Evolutionary conservation across 371 early-diverging fungal species (phyloP).

Genomic region (Ecytonucleospora hepatopenaei): DNA sequence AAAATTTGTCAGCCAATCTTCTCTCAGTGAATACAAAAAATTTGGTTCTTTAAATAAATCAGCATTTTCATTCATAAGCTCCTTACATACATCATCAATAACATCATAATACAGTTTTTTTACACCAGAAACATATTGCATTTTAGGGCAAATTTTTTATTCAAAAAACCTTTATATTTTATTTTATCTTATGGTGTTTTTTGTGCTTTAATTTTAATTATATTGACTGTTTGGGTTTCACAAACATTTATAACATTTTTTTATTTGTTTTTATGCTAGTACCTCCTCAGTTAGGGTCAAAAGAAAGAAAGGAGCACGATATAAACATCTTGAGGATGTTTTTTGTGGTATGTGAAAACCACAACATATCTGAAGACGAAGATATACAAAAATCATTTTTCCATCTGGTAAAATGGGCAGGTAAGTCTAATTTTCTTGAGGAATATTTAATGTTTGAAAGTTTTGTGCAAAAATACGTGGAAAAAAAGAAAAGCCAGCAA

Average conservation of each 20-base stretch:
- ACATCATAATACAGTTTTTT: slow-evolving; percentile 41
- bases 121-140: slow-evolving; percentile 38
- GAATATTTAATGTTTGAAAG: slow-evolving; percentile 31
- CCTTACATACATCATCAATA: slow-evolving; percentile 34
- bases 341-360: slow-evolving; percentile 40
- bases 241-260: slow-evolving; percentile 5
- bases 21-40: slow-evolving; percentile 32
- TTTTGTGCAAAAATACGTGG: slow-evolving; percentile 21
- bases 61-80: slow-evolving; percentile 15
- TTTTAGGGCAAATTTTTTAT: slow-evolving; percentile 11
- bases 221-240: neutral
- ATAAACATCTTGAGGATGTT: slow-evolving; percentile 28
- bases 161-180: neutral
- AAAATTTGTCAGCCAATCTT: slow-evolving; percentile 42
- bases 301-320: slow-evolving; percentile 43
- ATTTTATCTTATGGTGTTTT: neutral
- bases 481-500: slow-evolving; percentile 17
- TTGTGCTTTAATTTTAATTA: neutral
- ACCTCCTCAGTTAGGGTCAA: slow-evolving; percentile 38
- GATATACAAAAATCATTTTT: slow-evolving; percentile 34
- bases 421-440: slow-evolving; percentile 35
- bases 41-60: slow-evolving; percentile 16
- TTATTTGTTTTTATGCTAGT: slow-evolving; percentile 28
- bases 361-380: slow-evolving; percentile 35
- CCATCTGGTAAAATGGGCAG: slow-evolving; percentile 33